A percentile compares a stretch with the other conserved stretches of the same genome.
These are phyloP conservation scores for Auriscalpium vulgare DNA, from an alignment of 768 basidiomycete genomes.

Conservation along the genomic window DNA sequence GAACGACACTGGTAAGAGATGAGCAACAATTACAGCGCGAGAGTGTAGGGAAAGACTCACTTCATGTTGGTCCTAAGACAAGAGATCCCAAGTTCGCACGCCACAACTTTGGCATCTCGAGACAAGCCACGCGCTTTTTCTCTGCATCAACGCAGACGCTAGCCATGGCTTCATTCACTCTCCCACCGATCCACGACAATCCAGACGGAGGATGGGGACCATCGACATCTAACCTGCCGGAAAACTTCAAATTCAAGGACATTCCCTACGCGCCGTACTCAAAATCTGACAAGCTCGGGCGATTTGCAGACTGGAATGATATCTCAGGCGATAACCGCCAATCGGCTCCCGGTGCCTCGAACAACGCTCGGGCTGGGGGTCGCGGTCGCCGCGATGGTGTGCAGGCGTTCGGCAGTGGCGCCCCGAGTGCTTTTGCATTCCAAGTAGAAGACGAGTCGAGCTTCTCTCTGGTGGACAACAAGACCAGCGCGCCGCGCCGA, in stretches of 20 bases:
- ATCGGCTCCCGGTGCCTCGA: constrained; percentile 36
- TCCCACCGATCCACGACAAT: constrained; percentile 86
- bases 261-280: constrained; percentile 98
- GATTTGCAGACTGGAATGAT: constrained; percentile 97
- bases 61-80: constrained; percentile 46
- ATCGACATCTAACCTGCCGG: constrained; percentile 74
- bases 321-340: constrained; percentile 57
- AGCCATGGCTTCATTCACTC: constrained; percentile 69
- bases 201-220: constrained; percentile 91
- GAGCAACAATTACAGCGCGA: constrained; percentile 4
- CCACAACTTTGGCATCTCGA: constrained; percentile 3
- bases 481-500: constrained; percentile 59
- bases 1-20: constrained; percentile 58
- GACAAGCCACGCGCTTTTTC: not conserved
- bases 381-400: constrained; percentile 64
- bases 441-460: constrained; percentile 97
- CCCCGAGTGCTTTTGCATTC: constrained; percentile 88
- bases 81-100: constrained; percentile 10
- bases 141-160: not conserved
- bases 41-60: constrained; percentile 33
- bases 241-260: constrained; percentile 95
- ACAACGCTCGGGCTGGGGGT: constrained; percentile 34
- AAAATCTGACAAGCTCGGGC: constrained; percentile 96
- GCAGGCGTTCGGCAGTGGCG: constrained; percentile 85
- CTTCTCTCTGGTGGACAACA: constrained; percentile 94